These are phyloP conservation scores for Plasmodium knowlesi DNA, from an alignment of 169 alveolate genomes.

Conservation along the genomic window DNA sequence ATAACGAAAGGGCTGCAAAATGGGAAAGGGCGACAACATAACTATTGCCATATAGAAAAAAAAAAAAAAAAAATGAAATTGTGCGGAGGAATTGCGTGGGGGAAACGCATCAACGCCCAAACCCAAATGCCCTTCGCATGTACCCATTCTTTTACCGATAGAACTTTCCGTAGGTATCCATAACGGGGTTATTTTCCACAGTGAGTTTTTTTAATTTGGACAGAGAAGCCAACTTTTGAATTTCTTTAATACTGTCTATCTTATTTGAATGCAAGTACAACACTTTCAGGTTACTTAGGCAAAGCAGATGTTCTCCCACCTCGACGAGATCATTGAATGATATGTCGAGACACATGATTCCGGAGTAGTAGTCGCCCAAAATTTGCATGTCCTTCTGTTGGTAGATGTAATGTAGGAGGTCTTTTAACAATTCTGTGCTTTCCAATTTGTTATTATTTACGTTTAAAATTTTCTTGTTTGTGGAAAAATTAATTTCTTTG, in stretches of 20 bases:
- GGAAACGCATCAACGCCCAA: background rate
- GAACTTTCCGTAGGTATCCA: constrained; percentile 28
- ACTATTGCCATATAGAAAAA: background rate
- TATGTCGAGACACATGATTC: constrained; percentile 48
- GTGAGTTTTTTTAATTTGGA: constrained; percentile 45
- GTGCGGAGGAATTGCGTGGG: background rate
- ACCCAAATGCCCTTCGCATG: background rate
- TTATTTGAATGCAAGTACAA: constrained; percentile 66
- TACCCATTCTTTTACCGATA: constrained; percentile 21
- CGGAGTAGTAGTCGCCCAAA: constrained; percentile 17
- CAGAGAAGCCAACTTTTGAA: constrained; percentile 25
- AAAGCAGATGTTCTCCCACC: constrained; percentile 19
- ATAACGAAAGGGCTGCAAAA: constrained; percentile 30
- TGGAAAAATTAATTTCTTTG: constrained; percentile 56
- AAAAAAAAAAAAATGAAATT: background rate
- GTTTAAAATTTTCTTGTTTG: constrained; percentile 40
- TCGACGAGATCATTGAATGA: constrained; percentile 38
- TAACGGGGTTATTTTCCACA: constrained; percentile 54
- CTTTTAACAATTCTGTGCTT: constrained; percentile 9
- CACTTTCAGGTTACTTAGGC: constrained; percentile 17
- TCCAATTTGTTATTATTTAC: constrained; percentile 54
- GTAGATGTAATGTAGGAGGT: constrained; percentile 30
- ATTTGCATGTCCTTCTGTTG: constrained; percentile 2
- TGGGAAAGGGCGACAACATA: background rate
- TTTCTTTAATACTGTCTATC: constrained; percentile 18